phyloP scores from a whole-genome alignment of 371 early-diverging fungal genomes.

The Haplosporangium sp. region DNA sequence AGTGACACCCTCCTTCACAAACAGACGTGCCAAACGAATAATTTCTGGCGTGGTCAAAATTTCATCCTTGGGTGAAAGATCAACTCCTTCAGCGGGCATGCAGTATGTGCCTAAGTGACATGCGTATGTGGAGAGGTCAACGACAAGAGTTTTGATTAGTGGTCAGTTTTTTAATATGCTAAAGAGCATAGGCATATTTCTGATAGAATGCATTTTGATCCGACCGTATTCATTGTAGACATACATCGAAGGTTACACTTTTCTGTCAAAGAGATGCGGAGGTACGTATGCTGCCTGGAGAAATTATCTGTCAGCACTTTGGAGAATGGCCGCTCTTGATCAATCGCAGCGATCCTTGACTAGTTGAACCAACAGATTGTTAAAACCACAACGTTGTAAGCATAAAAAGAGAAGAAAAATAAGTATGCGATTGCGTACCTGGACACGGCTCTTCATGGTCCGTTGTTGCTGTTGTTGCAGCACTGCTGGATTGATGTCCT shows the following conservation, averaged over 20 bases:
- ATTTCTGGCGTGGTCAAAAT: constrained; percentile 87
- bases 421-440: constrained; percentile 20
- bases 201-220: neutral
- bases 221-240: constrained; percentile 4
- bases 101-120: constrained; percentile 84
- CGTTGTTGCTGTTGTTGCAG: constrained; percentile 4
- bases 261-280: constrained; percentile 94
- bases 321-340: constrained; percentile 57
- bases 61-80: constrained; percentile 74
- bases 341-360: constrained; percentile 58
- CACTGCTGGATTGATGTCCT: constrained; percentile 7
- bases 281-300: constrained; percentile 89
- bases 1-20: constrained; percentile 89
- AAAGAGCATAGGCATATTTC: neutral
- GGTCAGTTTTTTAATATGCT: neutral
- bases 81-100: constrained; percentile 94
- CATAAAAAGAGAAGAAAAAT: neutral
- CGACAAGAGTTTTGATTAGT: neutral
- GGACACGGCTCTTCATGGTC: constrained; percentile 15
- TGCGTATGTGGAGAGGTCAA: neutral
- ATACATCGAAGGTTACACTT: constrained; percentile 93
- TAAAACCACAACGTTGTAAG: neutral
- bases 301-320: constrained; percentile 73
- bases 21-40: constrained; percentile 78
- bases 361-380: constrained; percentile 5